A percentile compares a stretch with the other conserved stretches of the same genome.
Conservation (phyloP, 306 rosid genomes). For the Delonix regia region DNA sequence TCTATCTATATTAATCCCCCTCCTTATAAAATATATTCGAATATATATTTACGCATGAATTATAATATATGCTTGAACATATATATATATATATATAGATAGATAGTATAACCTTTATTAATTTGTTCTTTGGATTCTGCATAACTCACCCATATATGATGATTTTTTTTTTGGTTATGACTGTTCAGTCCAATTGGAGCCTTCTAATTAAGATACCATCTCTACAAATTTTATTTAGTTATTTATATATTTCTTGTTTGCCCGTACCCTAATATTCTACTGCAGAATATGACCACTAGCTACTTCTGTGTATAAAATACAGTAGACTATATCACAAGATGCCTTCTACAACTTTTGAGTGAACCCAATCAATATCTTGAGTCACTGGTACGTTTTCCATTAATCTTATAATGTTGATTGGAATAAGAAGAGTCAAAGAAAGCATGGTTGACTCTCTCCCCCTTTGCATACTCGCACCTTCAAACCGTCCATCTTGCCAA, state of each 20-base stretch:
- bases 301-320: neutral
- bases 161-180: constrained; percentile 7
- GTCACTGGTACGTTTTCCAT: neutral
- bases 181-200: constrained; percentile 40
- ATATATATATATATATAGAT: too few relatives aligned
- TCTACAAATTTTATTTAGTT: neutral
- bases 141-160: neutral
- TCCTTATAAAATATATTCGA: too few relatives aligned
- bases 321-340: constrained; percentile 34
- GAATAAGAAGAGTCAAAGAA: constrained; percentile 4
- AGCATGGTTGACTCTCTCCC: constrained; percentile 9
- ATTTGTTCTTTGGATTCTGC: neutral
- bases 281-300: neutral
- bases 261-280: constrained; percentile 11
- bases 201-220: neutral
- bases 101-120: neutral
- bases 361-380: neutral
- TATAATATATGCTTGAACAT: neutral
- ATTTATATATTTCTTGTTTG: constrained; percentile 10
- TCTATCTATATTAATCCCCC: neutral
- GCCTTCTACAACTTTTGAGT: neutral
- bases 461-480: neutral
- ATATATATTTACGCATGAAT: too few relatives aligned
- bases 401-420: neutral
- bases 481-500: neutral